Percentiles rank a stretch among this genome's conserved stretches.
Evolutionary conservation across 2,329 filamentous ascomycete species (phyloP).

Genomic region (Clonostachys rosea): DNA sequence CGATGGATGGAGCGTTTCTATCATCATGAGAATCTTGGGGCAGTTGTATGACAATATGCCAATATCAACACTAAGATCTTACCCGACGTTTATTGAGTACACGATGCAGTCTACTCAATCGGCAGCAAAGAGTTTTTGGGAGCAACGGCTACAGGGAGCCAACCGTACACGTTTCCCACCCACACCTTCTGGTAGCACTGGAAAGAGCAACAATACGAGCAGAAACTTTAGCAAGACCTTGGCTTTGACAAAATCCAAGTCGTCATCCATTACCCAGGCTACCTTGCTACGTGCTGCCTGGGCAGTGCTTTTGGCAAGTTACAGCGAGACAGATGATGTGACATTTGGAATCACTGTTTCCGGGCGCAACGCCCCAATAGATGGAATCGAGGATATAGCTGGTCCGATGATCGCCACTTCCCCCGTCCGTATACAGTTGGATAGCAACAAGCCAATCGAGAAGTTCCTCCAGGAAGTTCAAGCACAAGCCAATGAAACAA

Average conservation of each 20-base stretch:
- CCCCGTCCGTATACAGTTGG: constrained; percentile 4
- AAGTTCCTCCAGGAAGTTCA: constrained; percentile 8
- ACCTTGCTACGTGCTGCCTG: constrained; percentile 6
- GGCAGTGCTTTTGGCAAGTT: constrained; percentile 11
- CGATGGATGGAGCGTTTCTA: constrained; percentile 1
- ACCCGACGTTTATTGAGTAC: background rate
- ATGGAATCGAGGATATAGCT: constrained; percentile 8
- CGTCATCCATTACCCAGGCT: constrained; percentile 7
- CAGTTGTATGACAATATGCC: constrained; percentile 2
- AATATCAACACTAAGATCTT: constrained; percentile 1
- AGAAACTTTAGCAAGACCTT: background rate
- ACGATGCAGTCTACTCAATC: background rate
- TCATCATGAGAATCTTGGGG: background rate
- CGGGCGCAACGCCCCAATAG: constrained; percentile 7
- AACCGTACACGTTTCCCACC: background rate
- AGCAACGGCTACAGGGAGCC: background rate
- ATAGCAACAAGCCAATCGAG: constrained; percentile 3
- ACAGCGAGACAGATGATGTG: constrained; percentile 22
- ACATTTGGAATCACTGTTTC: constrained; percentile 8
- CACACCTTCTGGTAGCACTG: background rate
- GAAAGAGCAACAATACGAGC: background rate
- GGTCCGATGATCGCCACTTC: constrained; percentile 9
- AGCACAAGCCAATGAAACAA: constrained; percentile 7
- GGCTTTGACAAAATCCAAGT: background rate
- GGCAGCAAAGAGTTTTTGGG: background rate